Percentiles rank a stretch among this genome's conserved stretches.
Conservation (phyloP, 1,139 yeast species). For the Scheffersomyces segobiensis region DNA sequence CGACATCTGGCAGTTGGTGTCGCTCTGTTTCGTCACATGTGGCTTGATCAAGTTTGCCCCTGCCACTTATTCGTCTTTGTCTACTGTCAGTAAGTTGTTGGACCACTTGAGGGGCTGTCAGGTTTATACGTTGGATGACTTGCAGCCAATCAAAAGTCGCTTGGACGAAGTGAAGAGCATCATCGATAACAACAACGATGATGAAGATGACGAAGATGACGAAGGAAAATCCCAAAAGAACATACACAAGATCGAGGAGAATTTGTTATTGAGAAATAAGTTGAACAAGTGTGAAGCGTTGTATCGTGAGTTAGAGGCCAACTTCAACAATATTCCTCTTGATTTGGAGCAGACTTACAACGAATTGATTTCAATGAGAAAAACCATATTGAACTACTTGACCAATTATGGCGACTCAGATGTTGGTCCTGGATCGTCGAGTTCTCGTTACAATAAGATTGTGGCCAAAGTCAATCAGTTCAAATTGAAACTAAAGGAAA, state of each 20-base stretch:
- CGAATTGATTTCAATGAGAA: constrained; percentile 40
- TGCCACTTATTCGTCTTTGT: constrained; percentile 85
- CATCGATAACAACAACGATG: constrained; percentile 39
- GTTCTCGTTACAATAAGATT: neutral
- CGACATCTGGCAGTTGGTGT: constrained; percentile 83
- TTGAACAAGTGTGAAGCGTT: constrained; percentile 57
- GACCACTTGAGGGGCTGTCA: constrained; percentile 79
- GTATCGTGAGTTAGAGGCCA: constrained; percentile 51
- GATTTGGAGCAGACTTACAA: constrained; percentile 54
- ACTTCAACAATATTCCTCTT: constrained; percentile 57
- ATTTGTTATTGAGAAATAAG: constrained; percentile 56
- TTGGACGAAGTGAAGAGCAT: constrained; percentile 67
- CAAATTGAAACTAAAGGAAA: constrained; percentile 27
- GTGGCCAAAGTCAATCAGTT: constrained; percentile 15
- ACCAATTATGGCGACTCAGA: constrained; percentile 18
- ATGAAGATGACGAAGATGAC: constrained; percentile 32
- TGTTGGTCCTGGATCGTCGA: neutral
- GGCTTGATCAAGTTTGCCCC: constrained; percentile 90
- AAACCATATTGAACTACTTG: constrained; percentile 32
- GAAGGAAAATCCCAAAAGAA: constrained; percentile 10
- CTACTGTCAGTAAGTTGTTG: constrained; percentile 79
- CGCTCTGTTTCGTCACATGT: constrained; percentile 85
- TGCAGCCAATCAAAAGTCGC: constrained; percentile 71
- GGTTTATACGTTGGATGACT: constrained; percentile 81
- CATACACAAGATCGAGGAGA: constrained; percentile 53